Percentiles rank a stretch among this genome's conserved stretches.
These are phyloP conservation scores for Tulasnella sp. DNA, from an alignment of 768 basidiomycete species.

Conservation along the genomic window DNA sequence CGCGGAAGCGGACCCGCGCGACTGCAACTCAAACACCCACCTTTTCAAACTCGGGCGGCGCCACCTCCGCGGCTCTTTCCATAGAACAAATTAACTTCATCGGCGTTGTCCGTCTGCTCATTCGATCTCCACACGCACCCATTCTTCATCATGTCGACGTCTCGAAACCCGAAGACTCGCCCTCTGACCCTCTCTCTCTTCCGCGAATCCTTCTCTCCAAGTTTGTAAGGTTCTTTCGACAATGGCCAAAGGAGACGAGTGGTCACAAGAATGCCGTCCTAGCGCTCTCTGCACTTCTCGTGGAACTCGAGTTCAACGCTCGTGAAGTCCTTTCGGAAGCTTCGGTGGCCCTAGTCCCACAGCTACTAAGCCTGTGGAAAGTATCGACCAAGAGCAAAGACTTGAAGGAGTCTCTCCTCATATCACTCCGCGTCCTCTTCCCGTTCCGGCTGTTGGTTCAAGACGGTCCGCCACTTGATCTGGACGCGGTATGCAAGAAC, in stretches of 20 bases:
- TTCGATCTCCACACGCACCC: conserved; percentile 48
- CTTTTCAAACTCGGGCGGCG: conserved; percentile 18
- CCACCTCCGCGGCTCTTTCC: conserved; percentile 18
- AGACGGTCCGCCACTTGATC: conserved; percentile 14
- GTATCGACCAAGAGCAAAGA: conserved; percentile 67
- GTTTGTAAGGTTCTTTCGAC: conserved; percentile 49
- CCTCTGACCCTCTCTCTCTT: conserved; percentile 28
- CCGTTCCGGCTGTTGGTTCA: conserved; percentile 47
- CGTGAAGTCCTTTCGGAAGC: conserved; percentile 21
- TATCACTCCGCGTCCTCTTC: conserved; percentile 59
- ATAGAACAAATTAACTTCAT: conserved; percentile 63
- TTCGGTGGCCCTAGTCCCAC: not conserved
- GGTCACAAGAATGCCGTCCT: conserved; percentile 65
- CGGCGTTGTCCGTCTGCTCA: conserved; percentile 47
- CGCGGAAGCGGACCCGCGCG: conserved; percentile 26
- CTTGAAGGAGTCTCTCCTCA: conserved; percentile 68
- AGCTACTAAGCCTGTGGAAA: conserved; percentile 36
- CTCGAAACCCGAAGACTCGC: conserved; percentile 28
- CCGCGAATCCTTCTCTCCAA: conserved; percentile 46
- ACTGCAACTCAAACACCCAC: conserved; percentile 16
- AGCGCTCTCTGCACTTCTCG: conserved; percentile 56
- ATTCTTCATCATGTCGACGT: not conserved
- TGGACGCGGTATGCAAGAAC: conserved; percentile 16
- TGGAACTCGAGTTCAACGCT: conserved; percentile 67
- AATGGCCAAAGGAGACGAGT: conserved; percentile 62